Evolutionary conservation across 2,329 filamentous ascomycete genomes (phyloP).

Genomic region (Lecanicillium sp.): DNA sequence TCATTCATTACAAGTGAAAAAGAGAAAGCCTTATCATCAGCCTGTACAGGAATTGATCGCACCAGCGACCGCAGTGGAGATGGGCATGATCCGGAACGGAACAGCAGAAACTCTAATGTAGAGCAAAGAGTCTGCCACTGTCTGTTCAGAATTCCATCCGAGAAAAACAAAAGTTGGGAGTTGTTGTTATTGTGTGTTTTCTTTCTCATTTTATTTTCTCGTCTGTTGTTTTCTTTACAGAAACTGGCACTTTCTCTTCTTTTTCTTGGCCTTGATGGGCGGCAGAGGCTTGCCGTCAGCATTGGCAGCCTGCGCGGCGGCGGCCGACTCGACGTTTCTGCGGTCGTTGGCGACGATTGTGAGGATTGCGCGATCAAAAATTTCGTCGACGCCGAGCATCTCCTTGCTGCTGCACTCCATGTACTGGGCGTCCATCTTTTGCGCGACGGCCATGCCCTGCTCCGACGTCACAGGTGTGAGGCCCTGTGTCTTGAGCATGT

Average conservation of each 20-base stretch:
- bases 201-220: conserved; percentile 11
- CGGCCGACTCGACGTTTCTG: conserved; percentile 52
- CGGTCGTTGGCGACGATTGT: conserved; percentile 79
- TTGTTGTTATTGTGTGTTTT: background rate
- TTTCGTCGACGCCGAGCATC: conserved; percentile 91
- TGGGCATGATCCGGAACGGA: too few relatives aligned
- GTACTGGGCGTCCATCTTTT: conserved; percentile 91
- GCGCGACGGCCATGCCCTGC: conserved; percentile 80
- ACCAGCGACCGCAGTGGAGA: conserved; percentile 1
- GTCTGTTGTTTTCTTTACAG: conserved; percentile 46
- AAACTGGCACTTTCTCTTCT: conserved; percentile 78
- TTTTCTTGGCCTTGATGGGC: conserved; percentile 57
- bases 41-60: background rate
- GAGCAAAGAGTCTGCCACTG: too few relatives aligned
- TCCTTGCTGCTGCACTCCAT: conserved; percentile 99
- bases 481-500: conserved; percentile 96
- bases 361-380: conserved; percentile 87
- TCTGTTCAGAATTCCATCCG: background rate
- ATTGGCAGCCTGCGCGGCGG: conserved; percentile 31
- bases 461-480: conserved; percentile 89
- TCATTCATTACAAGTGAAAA: conserved; percentile 33
- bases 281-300: conserved; percentile 29
- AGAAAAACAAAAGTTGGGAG: conserved; percentile 1
- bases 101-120: too few relatives aligned
- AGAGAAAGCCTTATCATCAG: conserved; percentile 4